Evolutionary conservation across 1,284 basidiomycete species (phyloP).

Genomic region (Bjerkandera adusta): DNA sequence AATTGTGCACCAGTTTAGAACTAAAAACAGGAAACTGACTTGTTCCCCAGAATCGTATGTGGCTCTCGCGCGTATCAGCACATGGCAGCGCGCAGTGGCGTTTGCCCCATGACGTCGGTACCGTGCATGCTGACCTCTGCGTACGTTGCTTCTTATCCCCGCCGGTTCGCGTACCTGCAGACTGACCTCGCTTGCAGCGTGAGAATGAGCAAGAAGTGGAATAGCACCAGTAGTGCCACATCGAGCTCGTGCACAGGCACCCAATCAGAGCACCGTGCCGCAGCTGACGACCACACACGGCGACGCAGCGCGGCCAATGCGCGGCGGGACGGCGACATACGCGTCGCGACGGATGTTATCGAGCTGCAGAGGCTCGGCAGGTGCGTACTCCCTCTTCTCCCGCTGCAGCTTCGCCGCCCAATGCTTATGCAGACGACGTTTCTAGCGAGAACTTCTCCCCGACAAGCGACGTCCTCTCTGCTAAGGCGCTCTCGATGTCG

Average conservation of each 20-base stretch:
- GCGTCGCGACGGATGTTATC: neutral
- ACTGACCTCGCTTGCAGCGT: neutral
- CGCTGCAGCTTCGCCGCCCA: slow-evolving; percentile 1
- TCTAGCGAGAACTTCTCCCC: no score
- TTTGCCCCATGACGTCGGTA: slow-evolving; percentile 4
- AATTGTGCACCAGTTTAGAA: neutral
- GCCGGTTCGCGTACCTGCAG: neutral
- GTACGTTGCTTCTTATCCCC: slow-evolving; percentile 2
- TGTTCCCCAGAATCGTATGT: slow-evolving; percentile 1
- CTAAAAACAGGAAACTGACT: neutral
- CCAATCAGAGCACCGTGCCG: neutral
- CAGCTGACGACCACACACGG: neutral
- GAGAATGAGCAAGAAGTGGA: neutral
- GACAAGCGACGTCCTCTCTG: no score
- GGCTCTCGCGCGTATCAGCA: slow-evolving; percentile 7
- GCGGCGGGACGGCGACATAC: neutral
- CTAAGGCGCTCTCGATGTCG: no score
- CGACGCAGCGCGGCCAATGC: neutral
- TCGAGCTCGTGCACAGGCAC: neutral
- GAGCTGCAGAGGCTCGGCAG: slow-evolving; percentile 5
- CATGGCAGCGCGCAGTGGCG: neutral
- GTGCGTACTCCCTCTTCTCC: neutral
- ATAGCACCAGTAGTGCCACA: neutral
- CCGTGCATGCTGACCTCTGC: neutral
- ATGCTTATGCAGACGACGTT: no score